Conservation (phyloP, 352 stramenopile genomes). For the Pythium coloratum region DNA sequence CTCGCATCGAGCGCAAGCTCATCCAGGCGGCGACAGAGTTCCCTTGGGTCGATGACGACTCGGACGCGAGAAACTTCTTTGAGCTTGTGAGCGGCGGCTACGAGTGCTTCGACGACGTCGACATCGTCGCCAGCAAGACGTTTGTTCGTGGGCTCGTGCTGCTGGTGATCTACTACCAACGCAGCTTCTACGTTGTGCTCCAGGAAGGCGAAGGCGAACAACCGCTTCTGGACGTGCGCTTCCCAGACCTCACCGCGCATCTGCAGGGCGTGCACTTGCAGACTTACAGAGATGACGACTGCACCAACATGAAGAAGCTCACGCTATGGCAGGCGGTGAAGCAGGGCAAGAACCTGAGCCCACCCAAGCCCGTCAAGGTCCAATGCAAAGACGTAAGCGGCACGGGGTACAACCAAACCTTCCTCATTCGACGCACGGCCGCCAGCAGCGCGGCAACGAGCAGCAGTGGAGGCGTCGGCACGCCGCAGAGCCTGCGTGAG, state of each 20-base stretch:
- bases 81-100: conserved; percentile 91
- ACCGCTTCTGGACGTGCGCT: conserved; percentile 93
- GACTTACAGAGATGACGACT: conserved; percentile 75
- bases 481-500: conserved; percentile 67
- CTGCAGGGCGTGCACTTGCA: conserved; percentile 89
- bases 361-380: conserved; percentile 76
- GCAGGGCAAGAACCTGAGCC: conserved; percentile 54
- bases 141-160: conserved; percentile 83
- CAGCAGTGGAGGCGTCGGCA: not conserved
- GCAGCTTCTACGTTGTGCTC: conserved; percentile 92
- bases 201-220: conserved; percentile 90
- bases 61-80: conserved; percentile 86
- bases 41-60: conserved; percentile 90
- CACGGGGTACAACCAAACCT: conserved; percentile 82
- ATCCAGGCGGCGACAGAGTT: conserved; percentile 83
- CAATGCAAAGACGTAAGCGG: conserved; percentile 85
- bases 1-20: conserved; percentile 85
- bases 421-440: conserved; percentile 73
- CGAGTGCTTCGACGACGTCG: conserved; percentile 82
- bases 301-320: conserved; percentile 91
- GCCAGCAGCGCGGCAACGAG: conserved; percentile 5
- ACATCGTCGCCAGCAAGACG: conserved; percentile 87
- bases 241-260: conserved; percentile 89
- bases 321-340: conserved; percentile 89
- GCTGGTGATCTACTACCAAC: conserved; percentile 82